Conservation (phyloP, 2,329 filamentous ascomycete genomes). For the Blumeria hordei region DNA sequence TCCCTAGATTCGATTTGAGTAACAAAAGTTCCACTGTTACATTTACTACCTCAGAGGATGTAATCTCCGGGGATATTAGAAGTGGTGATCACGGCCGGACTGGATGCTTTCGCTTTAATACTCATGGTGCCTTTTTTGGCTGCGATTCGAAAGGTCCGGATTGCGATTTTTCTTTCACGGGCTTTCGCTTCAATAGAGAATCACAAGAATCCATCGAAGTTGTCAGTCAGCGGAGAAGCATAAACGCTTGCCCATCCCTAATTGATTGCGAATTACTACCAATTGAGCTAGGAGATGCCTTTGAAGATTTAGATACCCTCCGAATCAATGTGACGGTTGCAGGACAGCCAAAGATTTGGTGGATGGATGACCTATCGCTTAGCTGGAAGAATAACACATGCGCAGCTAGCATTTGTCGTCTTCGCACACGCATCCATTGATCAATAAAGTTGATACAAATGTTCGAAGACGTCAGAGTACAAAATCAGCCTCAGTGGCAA, state of each 20-base stretch:
- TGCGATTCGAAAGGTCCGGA: conserved; percentile 16
- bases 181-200: conserved; percentile 12
- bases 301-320: conserved; percentile 17
- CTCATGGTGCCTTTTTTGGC: conserved; percentile 16
- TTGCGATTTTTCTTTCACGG: conserved; percentile 19
- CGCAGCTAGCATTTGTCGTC: conserved; percentile 17
- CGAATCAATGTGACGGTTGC: conserved; percentile 19
- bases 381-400: conserved; percentile 22
- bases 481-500: too few species aligned
- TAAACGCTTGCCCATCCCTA: conserved; percentile 14
- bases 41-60: too few species aligned
- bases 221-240: conserved; percentile 7
- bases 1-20: too few species aligned
- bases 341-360: conserved; percentile 19
- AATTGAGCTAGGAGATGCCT: conserved; percentile 10
- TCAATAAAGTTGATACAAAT: too few species aligned
- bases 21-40: too few species aligned
- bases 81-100: conserved; percentile 7
- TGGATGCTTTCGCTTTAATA: conserved; percentile 17
- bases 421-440: not conserved
- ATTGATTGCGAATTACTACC: conserved; percentile 14
- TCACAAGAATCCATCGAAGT: conserved; percentile 8
- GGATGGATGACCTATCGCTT: conserved; percentile 22
- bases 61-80: too few species aligned
- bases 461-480: too few species aligned